Percentiles rank a stretch among this genome's conserved stretches.
phyloP scores from a whole-genome alignment of 169 alveolate species.

The Plasmodium gonderi region DNA sequence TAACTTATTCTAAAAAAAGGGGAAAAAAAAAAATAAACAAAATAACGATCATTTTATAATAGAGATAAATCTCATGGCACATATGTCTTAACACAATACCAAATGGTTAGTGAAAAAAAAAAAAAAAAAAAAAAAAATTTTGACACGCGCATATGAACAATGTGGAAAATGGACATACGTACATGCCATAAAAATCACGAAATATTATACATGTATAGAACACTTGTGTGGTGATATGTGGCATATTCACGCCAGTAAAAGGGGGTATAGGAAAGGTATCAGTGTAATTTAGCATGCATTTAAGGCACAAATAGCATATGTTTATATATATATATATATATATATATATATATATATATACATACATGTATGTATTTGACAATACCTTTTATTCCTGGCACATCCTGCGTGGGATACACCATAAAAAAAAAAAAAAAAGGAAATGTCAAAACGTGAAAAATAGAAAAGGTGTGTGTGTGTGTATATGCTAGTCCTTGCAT shows the following conservation, averaged over 20 bases:
- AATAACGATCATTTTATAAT: not conserved
- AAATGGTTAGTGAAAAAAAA: not conserved
- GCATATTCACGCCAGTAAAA: not conserved
- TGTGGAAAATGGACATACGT: not conserved
- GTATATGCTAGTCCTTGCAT: not conserved
- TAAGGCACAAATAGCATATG: not conserved
- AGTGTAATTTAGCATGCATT: not conserved
- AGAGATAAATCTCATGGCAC: not conserved
- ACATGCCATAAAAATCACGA: not conserved
- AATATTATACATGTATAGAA: not conserved
- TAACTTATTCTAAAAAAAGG: not conserved
- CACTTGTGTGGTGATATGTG: not conserved
- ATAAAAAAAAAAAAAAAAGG: not conserved
- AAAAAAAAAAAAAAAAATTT: not conserved
- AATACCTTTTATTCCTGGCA: not conserved
- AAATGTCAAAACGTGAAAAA: constrained; percentile 77
- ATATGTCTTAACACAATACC: not conserved
- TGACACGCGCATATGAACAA: not conserved
- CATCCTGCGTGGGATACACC: not conserved
- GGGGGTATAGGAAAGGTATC: not conserved
- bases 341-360: too few relatives aligned
- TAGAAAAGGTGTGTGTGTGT: not conserved
- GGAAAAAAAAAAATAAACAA: too few relatives aligned
- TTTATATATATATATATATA: too few relatives aligned
- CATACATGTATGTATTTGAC: not conserved